A percentile compares a stretch with the other conserved stretches of the same genome.
Conservation (phyloP, 768 basidiomycete genomes). For the Tricholomella constricta region DNA sequence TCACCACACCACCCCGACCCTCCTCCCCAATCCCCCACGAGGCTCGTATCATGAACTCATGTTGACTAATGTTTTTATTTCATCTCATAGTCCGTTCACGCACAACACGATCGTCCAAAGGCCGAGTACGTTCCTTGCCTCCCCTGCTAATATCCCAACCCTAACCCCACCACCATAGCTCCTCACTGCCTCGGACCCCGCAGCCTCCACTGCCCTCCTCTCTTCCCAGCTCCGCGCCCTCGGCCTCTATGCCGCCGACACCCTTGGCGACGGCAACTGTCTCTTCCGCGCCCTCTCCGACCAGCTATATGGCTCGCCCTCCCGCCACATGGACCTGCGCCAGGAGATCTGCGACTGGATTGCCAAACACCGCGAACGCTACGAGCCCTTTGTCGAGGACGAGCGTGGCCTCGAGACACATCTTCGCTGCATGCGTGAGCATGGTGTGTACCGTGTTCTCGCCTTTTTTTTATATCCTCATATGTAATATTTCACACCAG, state of each 20-base stretch:
- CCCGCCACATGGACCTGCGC: conserved; percentile 68
- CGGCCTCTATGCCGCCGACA: conserved; percentile 86
- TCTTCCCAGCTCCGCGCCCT: conserved; percentile 72
- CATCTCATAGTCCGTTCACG: conserved; percentile 37
- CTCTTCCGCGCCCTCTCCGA: conserved; percentile 90
- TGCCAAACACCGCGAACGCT: conserved; percentile 63
- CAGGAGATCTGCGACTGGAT: conserved; percentile 85
- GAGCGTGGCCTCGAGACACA: conserved; percentile 77
- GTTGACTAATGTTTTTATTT: conserved; percentile 7
- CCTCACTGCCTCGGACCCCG: conserved; percentile 16
- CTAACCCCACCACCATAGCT: conserved; percentile 30
- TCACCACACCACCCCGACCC: neutral
- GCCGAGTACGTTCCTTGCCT: conserved; percentile 38
- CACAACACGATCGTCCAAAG: conserved; percentile 40
- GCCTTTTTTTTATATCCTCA: conserved; percentile 4
- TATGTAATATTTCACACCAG: conserved; percentile 34
- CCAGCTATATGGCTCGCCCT: conserved; percentile 78
- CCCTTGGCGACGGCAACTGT: conserved; percentile 90
- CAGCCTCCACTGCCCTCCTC: conserved; percentile 41
- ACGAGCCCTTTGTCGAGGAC: conserved; percentile 85
- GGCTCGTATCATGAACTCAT: too few species aligned
- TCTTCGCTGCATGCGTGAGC: conserved; percentile 76
- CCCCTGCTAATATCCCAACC: conserved; percentile 33
- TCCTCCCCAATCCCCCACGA: neutral
- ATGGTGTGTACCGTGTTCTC: conserved; percentile 47